Conservation (phyloP, 2,329 filamentous ascomycete genomes). For the Ascosphaera acerosa region DNA sequence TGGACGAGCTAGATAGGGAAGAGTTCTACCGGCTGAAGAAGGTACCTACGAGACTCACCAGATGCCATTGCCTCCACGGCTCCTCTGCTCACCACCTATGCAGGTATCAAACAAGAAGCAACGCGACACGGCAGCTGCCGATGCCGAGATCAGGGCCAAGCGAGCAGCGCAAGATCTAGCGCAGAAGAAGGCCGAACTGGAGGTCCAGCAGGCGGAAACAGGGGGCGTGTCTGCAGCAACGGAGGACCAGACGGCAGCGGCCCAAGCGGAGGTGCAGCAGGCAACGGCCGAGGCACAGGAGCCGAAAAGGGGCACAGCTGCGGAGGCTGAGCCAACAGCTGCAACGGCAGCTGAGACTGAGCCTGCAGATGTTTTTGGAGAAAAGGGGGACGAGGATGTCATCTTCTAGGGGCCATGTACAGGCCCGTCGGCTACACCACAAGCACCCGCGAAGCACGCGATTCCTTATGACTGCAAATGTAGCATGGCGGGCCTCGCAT, state of each 20-base stretch:
- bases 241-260: neutral
- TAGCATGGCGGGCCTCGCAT: too few species aligned
- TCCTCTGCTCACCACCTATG: neutral
- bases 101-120: slow-evolving; percentile 59
- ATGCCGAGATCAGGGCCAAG: slow-evolving; percentile 52
- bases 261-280: neutral
- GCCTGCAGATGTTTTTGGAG: slow-evolving; percentile 35
- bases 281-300: neutral
- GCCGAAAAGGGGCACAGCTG: neutral
- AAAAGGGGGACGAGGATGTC: slow-evolving; percentile 51
- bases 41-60: slow-evolving; percentile 11
- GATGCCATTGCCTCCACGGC: neutral
- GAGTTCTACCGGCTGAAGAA: slow-evolving; percentile 98
- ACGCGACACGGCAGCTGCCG: slow-evolving; percentile 43
- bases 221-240: slow-evolving; percentile 1
- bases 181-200: neutral
- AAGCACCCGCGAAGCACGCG: too few species aligned
- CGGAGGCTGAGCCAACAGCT: neutral
- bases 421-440: neutral
- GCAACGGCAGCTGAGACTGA: too few species aligned
- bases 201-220: neutral
- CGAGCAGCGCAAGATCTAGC: slow-evolving; percentile 23
- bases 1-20: slow-evolving; percentile 91
- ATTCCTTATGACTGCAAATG: too few species aligned
- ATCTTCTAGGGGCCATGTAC: slow-evolving; percentile 33